Base-by-base conservation (phyloP, 345 rosid species). In the Ailanthus altissimus region DNA sequence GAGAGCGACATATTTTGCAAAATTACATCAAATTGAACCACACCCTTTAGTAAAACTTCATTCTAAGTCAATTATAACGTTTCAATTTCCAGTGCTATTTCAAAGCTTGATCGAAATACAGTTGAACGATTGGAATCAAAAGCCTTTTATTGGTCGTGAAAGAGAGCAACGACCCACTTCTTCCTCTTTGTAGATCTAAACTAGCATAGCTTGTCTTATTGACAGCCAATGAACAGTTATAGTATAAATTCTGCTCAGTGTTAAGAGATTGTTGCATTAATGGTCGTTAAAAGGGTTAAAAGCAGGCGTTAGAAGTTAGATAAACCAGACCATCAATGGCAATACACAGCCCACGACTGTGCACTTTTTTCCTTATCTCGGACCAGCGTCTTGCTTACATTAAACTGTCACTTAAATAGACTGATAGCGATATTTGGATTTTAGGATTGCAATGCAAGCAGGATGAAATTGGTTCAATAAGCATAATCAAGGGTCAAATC, bases 301-400 rank as follows among this genome's bases (percentile, higher is more conserved):
- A 47, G 47, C 67, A n/a, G n/a, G 32, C 12, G 47, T 32, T 68
- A 12, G 56, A 49, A 78, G 59, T 47, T 70, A 69, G 85, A 76
- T 76, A 50, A 77, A 67, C 54, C 46, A 57, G 71, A 40, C 25
- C 67, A 75, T 82, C 85, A 69, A 57, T 62, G 70, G 32, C 58
- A 62, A n/a, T 61, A 59, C n/a, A 60, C 23, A 20, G 2, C 15
- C 6, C 6, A 4, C 23, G 28, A 20, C 45, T 6, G 0, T 5
- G 36, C 56, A 23, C 42, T 2, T 43, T 10, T 42, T n/a, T 12
- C 5, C 71, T n/a, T 23, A 25, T 12, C 2, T 45, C 5, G 36
- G 53, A 43, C 68, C 57, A 20, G 26, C 28, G 36, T 42, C n/a
- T 72, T 20, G 21, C 36, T 45, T 60, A 47, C 47, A 74, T 46